Conservation (phyloP, 345 rosid species). For the Stellera chamaejasme region DNA sequence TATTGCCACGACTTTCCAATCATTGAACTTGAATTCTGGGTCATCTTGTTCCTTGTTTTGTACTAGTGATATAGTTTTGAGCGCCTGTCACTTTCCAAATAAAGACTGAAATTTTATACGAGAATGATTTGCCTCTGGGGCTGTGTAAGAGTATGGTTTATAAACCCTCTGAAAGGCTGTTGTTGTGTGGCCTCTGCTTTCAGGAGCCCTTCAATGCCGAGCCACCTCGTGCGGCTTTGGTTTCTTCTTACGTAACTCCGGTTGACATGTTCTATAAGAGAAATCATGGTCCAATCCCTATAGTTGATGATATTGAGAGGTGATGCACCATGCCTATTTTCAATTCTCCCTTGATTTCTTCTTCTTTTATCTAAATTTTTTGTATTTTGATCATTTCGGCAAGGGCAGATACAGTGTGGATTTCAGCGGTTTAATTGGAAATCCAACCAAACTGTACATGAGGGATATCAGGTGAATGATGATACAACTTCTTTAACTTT, state of each 20-base stretch:
- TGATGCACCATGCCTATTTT: constrained; percentile 10
- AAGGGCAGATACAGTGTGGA: constrained; percentile 49
- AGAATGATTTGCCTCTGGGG: too few relatives aligned
- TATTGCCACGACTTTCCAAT: neutral
- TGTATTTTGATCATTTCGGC: constrained; percentile 13
- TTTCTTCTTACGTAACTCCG: constrained; percentile 70
- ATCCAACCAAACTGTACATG: constrained; percentile 48
- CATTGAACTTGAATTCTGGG: neutral
- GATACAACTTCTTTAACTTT: neutral
- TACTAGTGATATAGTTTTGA: neutral
- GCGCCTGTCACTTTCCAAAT: neutral
- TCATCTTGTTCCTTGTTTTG: neutral
- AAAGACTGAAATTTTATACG: too few relatives aligned
- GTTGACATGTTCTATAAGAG: constrained; percentile 89
- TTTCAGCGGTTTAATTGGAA: constrained; percentile 42
- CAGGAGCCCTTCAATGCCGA: constrained; percentile 97
- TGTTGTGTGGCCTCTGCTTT: neutral
- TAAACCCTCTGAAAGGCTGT: neutral
- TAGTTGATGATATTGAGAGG: constrained; percentile 68
- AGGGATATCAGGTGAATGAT: constrained; percentile 60
- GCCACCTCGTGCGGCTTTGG: constrained; percentile 69
- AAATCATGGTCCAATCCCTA: constrained; percentile 92
- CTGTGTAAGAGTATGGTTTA: too few relatives aligned
- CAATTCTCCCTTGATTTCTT: neutral
- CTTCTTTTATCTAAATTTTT: neutral